Percentiles rank a stretch among this genome's conserved stretches.
Evolutionary conservation across 371 early-diverging fungal genomes (phyloP).

Genomic region (Mortierella sp.): DNA sequence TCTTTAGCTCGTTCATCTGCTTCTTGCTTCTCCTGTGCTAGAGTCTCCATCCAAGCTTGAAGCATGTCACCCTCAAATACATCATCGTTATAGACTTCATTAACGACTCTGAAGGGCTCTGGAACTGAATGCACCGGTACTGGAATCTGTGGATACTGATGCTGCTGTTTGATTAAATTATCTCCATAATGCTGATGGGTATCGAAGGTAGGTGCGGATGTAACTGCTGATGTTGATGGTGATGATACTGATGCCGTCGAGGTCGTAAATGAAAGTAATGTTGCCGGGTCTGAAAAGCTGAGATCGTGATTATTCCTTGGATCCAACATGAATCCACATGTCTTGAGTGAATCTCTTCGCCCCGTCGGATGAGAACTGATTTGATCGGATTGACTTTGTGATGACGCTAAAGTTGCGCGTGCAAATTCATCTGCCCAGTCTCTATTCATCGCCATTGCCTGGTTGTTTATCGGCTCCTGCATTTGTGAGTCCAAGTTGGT

Average conservation of each 20-base stretch:
- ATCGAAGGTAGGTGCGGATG: background rate
- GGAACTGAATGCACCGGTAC: background rate
- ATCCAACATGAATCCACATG: slow-evolving; percentile 45
- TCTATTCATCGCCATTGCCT: background rate
- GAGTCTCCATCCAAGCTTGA: slow-evolving; percentile 35
- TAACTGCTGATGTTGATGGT: background rate
- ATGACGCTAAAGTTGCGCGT: background rate
- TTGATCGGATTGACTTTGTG: background rate
- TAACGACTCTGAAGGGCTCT: background rate
- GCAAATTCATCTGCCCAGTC: slow-evolving; percentile 25
- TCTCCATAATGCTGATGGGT: background rate
- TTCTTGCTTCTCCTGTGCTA: slow-evolving; percentile 46
- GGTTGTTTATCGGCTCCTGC: background rate
- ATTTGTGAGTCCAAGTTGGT: background rate
- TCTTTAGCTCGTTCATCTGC: slow-evolving; percentile 15
- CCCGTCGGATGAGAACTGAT: background rate
- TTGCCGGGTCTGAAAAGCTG: slow-evolving; percentile 4
- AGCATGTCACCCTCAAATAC: slow-evolving; percentile 54
- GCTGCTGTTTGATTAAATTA: background rate
- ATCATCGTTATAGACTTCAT: slow-evolving; percentile 72
- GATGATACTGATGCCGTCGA: background rate
- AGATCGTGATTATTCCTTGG: slow-evolving; percentile 2
- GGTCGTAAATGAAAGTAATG: background rate
- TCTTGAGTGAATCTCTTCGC: slow-evolving; percentile 35
- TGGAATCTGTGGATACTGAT: background rate